phyloP scores from a whole-genome alignment of 192 early-diverging fungal species.

The Coemansia sp. region DNA sequence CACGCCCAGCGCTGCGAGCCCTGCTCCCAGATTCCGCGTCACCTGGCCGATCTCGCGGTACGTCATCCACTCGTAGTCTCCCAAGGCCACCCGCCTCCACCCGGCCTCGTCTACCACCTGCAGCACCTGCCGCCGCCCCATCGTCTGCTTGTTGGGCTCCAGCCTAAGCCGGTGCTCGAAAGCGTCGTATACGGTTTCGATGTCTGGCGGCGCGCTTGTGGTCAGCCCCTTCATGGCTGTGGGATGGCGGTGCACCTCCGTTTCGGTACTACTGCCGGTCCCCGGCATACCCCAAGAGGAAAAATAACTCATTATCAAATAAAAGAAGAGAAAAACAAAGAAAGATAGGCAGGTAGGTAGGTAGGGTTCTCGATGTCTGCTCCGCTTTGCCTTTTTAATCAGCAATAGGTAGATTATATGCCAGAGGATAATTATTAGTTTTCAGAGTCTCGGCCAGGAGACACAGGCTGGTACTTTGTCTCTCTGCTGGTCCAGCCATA shows the following conservation, averaged over 20 bases:
- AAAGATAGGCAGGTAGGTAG: no score
- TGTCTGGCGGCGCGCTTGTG: conserved; percentile 29
- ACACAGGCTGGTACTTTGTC: background rate
- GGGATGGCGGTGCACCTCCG: conserved; percentile 31
- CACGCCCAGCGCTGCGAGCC: conserved; percentile 63
- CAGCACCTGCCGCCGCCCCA: conserved; percentile 71
- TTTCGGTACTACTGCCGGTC: conserved; percentile 19
- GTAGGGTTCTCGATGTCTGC: no score
- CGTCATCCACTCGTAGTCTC: conserved; percentile 77
- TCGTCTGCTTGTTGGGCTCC: conserved; percentile 59
- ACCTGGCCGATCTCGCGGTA: conserved; percentile 65
- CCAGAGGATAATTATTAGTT: no score
- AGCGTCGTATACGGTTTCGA: conserved; percentile 73
- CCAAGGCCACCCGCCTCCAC: conserved; percentile 60
- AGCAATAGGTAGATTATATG: no score
- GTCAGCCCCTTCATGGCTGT: conserved; percentile 21
- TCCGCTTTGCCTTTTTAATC: no score
- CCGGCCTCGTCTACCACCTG: conserved; percentile 59
- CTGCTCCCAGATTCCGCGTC: conserved; percentile 62
- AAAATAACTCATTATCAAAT: background rate
- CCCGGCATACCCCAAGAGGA: conserved; percentile 26
- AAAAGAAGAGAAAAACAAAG: background rate
- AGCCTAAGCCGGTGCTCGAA: conserved; percentile 57
- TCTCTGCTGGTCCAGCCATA: conserved; percentile 52
- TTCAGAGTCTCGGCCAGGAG: no score